Evolutionary conservation across 1,284 basidiomycete genomes (phyloP).

Genomic region (Xerocomus minutiporus): DNA sequence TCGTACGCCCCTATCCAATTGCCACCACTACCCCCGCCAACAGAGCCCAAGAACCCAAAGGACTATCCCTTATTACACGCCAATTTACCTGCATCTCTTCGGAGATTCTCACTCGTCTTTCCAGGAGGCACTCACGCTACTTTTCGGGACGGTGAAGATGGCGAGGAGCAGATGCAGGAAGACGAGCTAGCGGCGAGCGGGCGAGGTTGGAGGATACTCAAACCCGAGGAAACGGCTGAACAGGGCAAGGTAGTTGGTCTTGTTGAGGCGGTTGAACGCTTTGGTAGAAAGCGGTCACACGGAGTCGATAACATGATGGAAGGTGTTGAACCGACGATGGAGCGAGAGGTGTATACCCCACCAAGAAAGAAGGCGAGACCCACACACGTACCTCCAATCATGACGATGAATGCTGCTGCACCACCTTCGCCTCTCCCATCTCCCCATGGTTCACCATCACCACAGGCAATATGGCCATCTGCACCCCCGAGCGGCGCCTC

Average conservation of each 20-base stretch:
- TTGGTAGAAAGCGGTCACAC: constrained; percentile 72
- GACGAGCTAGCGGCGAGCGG: constrained; percentile 67
- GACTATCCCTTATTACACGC: constrained; percentile 71
- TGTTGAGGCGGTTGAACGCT: constrained; percentile 73
- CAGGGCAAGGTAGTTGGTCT: constrained; percentile 55
- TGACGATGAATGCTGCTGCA: constrained; percentile 61
- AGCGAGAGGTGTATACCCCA: constrained; percentile 48
- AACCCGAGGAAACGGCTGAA: constrained; percentile 53
- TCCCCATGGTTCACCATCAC: constrained; percentile 74
- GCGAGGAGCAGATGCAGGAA: constrained; percentile 62
- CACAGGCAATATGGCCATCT: constrained; percentile 69
- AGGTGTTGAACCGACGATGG: constrained; percentile 58
- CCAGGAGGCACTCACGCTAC: constrained; percentile 73
- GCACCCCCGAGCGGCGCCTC: constrained; percentile 70
- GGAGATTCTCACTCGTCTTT: constrained; percentile 71
- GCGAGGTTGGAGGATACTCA: constrained; percentile 68
- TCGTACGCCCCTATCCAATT: constrained; percentile 78
- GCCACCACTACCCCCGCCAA: constrained; percentile 61
- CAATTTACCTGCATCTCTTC: constrained; percentile 61
- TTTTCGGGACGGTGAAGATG: constrained; percentile 63
- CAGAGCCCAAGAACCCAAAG: constrained; percentile 72
- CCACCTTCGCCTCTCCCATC: constrained; percentile 79
- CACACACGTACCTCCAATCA: constrained; percentile 50
- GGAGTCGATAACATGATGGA: constrained; percentile 71
- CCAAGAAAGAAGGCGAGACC: constrained; percentile 73